These are phyloP conservation scores for Oenanthe sinensis DNA, from an alignment of 129 eudicot genomes.

Conservation along the genomic window DNA sequence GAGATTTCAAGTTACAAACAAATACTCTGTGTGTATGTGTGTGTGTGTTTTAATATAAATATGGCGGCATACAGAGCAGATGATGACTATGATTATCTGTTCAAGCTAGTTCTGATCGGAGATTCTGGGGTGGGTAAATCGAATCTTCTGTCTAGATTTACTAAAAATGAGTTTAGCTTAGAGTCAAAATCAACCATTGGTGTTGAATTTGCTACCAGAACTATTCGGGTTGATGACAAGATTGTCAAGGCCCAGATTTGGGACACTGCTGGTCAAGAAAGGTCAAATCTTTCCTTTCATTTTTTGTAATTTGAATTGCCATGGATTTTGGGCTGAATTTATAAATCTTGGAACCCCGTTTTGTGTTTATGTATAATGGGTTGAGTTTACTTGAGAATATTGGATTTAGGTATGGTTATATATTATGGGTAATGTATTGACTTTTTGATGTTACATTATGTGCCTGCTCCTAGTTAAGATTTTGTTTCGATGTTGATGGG, in stretches of 20 bases:
- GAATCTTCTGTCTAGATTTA: conserved; percentile 50
- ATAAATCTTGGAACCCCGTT: not conserved
- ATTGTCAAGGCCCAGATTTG: conserved; percentile 78
- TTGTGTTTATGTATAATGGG: not conserved
- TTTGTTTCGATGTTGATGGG: not conserved
- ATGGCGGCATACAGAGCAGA: conserved; percentile 73
- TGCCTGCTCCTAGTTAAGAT: not conserved
- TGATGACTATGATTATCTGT: conserved; percentile 70
- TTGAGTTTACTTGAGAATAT: not conserved
- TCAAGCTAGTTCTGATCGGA: conserved; percentile 62
- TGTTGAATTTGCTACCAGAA: conserved; percentile 69
- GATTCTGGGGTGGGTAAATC: conserved; percentile 76
- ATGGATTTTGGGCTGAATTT: not conserved
- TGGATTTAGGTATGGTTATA: not conserved
- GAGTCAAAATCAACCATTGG: conserved; percentile 75
- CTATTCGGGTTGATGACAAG: conserved; percentile 63
- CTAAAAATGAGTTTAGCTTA: conserved; percentile 56
- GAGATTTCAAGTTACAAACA: not conserved
- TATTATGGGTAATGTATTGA: not conserved
- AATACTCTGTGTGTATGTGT: not conserved
- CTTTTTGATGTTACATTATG: not conserved
- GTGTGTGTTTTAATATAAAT: not conserved
- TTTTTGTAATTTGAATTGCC: not conserved
- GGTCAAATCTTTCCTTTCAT: conserved; percentile 20
- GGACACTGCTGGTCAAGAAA: conserved; percentile 81